Evolutionary conservation across 1,284 basidiomycete species (phyloP).

Genomic region (Wolfiporia cocos): DNA sequence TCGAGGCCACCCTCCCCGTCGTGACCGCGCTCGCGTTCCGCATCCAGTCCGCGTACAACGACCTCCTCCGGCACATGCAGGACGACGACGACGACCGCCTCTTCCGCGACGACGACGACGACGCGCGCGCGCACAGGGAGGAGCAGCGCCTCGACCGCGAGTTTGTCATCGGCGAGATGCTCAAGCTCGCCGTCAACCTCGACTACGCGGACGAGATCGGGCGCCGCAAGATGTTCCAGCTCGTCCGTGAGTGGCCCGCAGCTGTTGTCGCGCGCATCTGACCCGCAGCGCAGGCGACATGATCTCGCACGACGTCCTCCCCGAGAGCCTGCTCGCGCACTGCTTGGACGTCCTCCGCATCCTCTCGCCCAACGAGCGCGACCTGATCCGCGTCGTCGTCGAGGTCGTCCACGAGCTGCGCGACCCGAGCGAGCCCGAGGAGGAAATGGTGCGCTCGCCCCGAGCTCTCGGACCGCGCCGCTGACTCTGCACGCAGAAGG

Average conservation of each 20-base stretch:
- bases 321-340: conserved; percentile 71
- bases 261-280: not conserved
- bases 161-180: conserved; percentile 78
- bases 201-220: conserved; percentile 97
- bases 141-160: conserved; percentile 60
- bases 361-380: conserved; percentile 81
- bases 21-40: conserved; percentile 87
- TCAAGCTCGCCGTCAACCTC: conserved; percentile 76
- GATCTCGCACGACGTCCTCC: conserved; percentile 79
- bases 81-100: conserved; percentile 33
- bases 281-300: conserved; percentile 57
- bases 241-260: conserved; percentile 58
- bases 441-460: conserved; percentile 12
- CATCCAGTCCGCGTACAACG: conserved; percentile 79
- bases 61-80: conserved; percentile 48
- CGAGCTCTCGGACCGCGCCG: not conserved
- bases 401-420: conserved; percentile 89
- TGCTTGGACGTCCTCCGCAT: conserved; percentile 87
- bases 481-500: conserved; percentile 11
- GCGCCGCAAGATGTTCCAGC: conserved; percentile 84
- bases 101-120: conserved; percentile 35
- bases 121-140: conserved; percentile 35
- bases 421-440: conserved; percentile 54
- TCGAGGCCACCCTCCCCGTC: conserved; percentile 81
- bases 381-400: conserved; percentile 91